Evolutionary conservation across 2,329 filamentous ascomycete genomes (phyloP), one percentile per base, ranked within the genome.

Genomic region (Colletotrichum limetticola): DNA sequence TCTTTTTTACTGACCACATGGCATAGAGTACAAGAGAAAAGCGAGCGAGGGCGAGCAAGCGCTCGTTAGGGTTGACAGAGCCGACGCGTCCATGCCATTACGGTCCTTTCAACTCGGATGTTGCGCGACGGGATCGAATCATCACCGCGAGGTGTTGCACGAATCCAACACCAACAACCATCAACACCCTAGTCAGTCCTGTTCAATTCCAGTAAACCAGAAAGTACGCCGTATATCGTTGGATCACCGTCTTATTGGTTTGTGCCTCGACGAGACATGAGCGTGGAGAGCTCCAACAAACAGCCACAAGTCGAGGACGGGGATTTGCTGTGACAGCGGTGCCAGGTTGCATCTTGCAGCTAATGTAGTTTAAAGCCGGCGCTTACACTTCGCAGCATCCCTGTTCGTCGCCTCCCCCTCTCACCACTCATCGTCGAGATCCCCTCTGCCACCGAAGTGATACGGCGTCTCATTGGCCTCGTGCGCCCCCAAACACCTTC

Each of bases 311-410:
- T 3, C 30, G 19, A 22, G n/a, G 55, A 58, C 28, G 3, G 16
- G 16, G 6, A 16, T 37, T 42, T 71, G 64, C 37, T 57, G 68
- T 62, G 32, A 49, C 65, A 62, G 59, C 42, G 59, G 59, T 62
- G 59, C 49, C 52, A 46, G 49, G 62, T 56, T 57, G 62, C 62
- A 65, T 65, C 49, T 32, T 56, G 62, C 30, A 65, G 52, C 65
- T 16, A 66, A 65, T 19, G 56, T 69, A 35, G 55, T 65, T 35
- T 55, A 63, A 63, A 49, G 46, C 59, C 71, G 71, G 74, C 74
- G 74, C 74, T 75, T 75, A 75, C 74, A 74, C 61, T 30, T 42
- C 28, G 52, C 61, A 32, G 26, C 24, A 75, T 61, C 74, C 74
- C 63, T 75, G 74, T 58, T 35, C 22, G 26, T 58, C 52, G 55